Base-by-base conservation (phyloP, 345 rosid genomes). In the Lenwebbia sp. region DNA sequence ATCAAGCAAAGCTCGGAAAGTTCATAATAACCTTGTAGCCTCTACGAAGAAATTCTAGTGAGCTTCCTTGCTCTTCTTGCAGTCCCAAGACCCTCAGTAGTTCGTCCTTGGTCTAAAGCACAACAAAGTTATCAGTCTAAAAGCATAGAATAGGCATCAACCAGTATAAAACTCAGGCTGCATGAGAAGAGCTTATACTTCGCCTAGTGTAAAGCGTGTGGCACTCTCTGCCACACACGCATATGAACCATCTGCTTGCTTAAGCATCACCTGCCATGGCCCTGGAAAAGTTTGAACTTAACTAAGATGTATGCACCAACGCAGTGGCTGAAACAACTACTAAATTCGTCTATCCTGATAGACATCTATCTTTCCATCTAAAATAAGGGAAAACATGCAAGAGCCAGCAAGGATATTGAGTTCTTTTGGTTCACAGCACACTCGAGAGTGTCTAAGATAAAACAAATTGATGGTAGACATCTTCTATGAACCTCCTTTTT, bases 211-310 rank as follows among this genome's bases (percentile, higher is more conserved):
- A 90, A 97, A 97, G 83, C 98, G 98, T 15, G 94, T 90, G 84
- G 87, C 92, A 70, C 98, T 97, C 90, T 97, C 99, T 50, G 98
- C 99, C 65, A 93, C 88, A 85, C 98, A 97, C 4, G 95, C 98
- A 90, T 65, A 97, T 85, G 98, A 97, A 86, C 96, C 92, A 91
- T 97, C 96, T 87, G 95, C 74, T 88, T 96, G 98, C 90, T 97
- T 96, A 90, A 97, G 97, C 99, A 97, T 96, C 90, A 96, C 99
- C 90, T 97, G 99, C 99, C 99, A 97, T 86, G 99, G 98, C 86
- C 98, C 98, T 96, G 94, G 87, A 92, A 83, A 84, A 86, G 75
- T 83, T 50, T 44, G 28, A 83, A 84, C 11, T 2, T 33, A 83
- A 83, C 19, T 37, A 33, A 26, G 22, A 44, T 54, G n/a, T 33